Percentiles rank a stretch among this genome's conserved stretches.
Conservation (phyloP, 116 monocot genomes). For the Posidonia oceanica region DNA sequence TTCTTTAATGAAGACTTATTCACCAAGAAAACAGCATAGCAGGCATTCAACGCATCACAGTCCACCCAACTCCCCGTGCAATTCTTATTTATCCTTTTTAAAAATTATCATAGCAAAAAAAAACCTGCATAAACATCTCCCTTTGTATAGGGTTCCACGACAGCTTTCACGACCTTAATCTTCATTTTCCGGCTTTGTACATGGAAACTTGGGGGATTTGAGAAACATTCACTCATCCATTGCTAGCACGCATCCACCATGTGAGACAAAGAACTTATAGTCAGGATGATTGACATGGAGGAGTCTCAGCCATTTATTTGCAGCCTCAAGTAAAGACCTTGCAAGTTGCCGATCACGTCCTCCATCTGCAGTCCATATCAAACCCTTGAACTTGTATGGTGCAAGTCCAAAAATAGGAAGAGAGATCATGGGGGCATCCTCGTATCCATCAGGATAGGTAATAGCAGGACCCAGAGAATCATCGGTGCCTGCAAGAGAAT, state of each 20-base stretch:
- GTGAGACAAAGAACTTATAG: slow-evolving; percentile 9
- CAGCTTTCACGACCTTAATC: no score
- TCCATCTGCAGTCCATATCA: slow-evolving; percentile 39
- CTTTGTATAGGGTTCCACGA: no score
- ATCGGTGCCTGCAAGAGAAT: not conserved
- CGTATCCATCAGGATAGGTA: slow-evolving; percentile 8
- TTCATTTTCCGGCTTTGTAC: no score
- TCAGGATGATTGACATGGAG: slow-evolving; percentile 26
- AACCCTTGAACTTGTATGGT: slow-evolving; percentile 46
- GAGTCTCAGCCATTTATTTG: slow-evolving; percentile 43
- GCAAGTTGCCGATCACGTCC: slow-evolving; percentile 24
- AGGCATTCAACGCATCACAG: no score
- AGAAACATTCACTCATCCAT: no score
- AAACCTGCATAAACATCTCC: no score
- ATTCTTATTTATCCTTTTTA: no score
- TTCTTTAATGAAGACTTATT: no score
- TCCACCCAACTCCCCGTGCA: no score
- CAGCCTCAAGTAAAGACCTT: slow-evolving; percentile 35
- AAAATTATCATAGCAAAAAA: no score
- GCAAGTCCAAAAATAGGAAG: slow-evolving; percentile 68
- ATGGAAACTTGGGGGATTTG: no score
- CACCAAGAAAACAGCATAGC: no score
- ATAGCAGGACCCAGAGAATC: slow-evolving; percentile 2
- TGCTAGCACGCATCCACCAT: not conserved
- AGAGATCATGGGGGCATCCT: slow-evolving; percentile 25